Evolutionary conservation across 129 eudicot species (phyloP).

Genomic region (Dittrichia graveolens): DNA sequence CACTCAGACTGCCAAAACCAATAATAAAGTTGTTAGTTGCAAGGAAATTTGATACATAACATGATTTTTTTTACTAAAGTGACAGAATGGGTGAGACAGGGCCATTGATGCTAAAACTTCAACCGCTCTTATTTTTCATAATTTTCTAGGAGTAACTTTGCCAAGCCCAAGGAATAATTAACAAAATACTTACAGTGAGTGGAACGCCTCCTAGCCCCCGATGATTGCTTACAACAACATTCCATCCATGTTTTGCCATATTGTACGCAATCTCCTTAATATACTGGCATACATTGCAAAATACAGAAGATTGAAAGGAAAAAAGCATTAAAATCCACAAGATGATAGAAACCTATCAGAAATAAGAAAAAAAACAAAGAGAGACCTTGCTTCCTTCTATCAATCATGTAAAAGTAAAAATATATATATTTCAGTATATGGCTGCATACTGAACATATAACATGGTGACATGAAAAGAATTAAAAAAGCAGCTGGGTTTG

Average conservation of each 20-base stretch:
- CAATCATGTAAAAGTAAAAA: not conserved
- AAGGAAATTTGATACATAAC: slow-evolving; percentile 7
- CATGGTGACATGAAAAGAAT: not conserved
- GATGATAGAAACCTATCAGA: not conserved
- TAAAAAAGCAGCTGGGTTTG: not conserved
- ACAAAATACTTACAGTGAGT: slow-evolving; percentile 69
- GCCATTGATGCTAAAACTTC: too few relatives aligned
- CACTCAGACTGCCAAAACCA: slow-evolving; percentile 72
- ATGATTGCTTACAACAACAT: slow-evolving; percentile 92
- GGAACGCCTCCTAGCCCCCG: slow-evolving; percentile 96
- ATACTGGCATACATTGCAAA: slow-evolving; percentile 53
- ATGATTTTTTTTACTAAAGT: not conserved
- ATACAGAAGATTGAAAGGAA: not conserved
- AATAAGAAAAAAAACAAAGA: not conserved
- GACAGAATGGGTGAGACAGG: not conserved
- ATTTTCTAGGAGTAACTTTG: not conserved
- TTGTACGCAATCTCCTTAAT: slow-evolving; percentile 66
- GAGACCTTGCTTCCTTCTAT: slow-evolving; percentile 19
- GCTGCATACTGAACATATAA: not conserved
- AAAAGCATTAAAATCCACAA: slow-evolving; percentile 11
- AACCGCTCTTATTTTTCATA: not conserved
- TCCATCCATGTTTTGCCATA: slow-evolving; percentile 80
- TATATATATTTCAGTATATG: not conserved
- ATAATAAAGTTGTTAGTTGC: not conserved
- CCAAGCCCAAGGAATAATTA: not conserved